Evolutionary conservation across 2,329 filamentous ascomycete species (phyloP).

Genomic region (Trichoderma sp.): DNA sequence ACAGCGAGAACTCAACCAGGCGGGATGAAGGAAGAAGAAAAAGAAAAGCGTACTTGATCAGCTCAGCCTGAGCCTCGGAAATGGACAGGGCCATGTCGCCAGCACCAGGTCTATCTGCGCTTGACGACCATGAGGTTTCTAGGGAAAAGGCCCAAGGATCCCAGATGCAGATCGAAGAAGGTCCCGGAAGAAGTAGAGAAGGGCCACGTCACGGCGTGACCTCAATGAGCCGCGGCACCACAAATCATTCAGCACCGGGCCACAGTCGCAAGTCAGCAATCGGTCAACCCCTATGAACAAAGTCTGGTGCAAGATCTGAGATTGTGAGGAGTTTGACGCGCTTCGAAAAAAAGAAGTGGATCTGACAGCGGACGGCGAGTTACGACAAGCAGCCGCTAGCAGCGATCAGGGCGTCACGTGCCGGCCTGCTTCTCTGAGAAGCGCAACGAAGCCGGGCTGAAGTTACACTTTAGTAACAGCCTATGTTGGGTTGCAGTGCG

Average conservation of each 20-base stretch:
- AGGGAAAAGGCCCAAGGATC: background rate
- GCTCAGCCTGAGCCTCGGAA: constrained; percentile 54
- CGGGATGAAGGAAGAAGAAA: background rate
- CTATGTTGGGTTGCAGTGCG: background rate
- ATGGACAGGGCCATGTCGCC: constrained; percentile 40
- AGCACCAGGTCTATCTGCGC: constrained; percentile 21
- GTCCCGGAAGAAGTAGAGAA: background rate
- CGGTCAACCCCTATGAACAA: constrained; percentile 2
- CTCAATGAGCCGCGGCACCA: constrained; percentile 18
- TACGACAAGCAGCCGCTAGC: constrained; percentile 8
- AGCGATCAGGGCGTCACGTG: constrained; percentile 23
- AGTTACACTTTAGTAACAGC: background rate
- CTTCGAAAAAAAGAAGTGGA: constrained; percentile 26
- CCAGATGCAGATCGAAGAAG: background rate
- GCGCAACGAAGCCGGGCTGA: background rate
- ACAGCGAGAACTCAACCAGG: background rate
- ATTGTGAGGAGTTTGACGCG: constrained; percentile 28
- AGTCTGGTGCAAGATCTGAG: constrained; percentile 14
- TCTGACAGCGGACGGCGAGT: background rate
- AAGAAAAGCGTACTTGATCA: constrained; percentile 50
- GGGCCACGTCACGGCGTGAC: constrained; percentile 21
- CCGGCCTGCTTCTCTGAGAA: constrained; percentile 4
- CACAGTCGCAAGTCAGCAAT: constrained; percentile 9
- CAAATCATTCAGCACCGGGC: constrained; percentile 19
- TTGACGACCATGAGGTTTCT: constrained; percentile 15